Conservation (phyloP, 768 basidiomycete genomes). For the Suillus plorans region DNA sequence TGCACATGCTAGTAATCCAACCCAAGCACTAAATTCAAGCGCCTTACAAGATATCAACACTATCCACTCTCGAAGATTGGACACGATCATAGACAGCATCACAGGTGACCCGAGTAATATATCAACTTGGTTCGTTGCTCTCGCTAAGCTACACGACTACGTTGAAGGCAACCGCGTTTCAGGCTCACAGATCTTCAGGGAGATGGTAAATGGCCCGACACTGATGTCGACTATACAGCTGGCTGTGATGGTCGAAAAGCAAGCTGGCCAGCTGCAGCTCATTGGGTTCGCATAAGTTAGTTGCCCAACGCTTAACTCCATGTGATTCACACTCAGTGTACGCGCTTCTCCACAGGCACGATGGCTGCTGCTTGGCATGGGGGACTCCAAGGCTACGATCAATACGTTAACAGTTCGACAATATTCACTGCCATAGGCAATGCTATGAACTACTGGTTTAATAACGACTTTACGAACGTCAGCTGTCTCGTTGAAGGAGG, state of each 20-base stretch:
- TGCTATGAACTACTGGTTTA: conserved; percentile 67
- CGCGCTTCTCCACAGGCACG: conserved; percentile 33
- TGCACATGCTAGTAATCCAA: neutral
- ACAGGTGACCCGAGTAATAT: conserved; percentile 28
- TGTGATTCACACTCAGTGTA: neutral
- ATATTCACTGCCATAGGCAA: conserved; percentile 42
- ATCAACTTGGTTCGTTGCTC: conserved; percentile 18
- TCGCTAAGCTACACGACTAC: neutral
- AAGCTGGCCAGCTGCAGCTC: conserved; percentile 67
- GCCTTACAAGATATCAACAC: conserved; percentile 33
- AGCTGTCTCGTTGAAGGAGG: conserved; percentile 60
- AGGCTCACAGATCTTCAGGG: conserved; percentile 51
- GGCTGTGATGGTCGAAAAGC: conserved; percentile 63
- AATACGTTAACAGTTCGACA: conserved; percentile 40
- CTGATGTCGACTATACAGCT: conserved; percentile 57
- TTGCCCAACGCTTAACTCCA: conserved; percentile 2
- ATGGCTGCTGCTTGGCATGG: conserved; percentile 62
- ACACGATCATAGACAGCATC: conserved; percentile 42
- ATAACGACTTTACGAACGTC: conserved; percentile 51
- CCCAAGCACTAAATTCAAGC: conserved; percentile 14
- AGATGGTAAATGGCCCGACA: conserved; percentile 55
- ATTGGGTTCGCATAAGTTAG: conserved; percentile 56
- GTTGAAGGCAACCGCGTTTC: neutral
- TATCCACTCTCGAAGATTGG: conserved; percentile 39
- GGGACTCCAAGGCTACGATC: conserved; percentile 40